Percentiles rank a stretch among this genome's conserved stretches.
phyloP scores from a whole-genome alignment of 257 asterid species.

The Jasminum sambac region DNA sequence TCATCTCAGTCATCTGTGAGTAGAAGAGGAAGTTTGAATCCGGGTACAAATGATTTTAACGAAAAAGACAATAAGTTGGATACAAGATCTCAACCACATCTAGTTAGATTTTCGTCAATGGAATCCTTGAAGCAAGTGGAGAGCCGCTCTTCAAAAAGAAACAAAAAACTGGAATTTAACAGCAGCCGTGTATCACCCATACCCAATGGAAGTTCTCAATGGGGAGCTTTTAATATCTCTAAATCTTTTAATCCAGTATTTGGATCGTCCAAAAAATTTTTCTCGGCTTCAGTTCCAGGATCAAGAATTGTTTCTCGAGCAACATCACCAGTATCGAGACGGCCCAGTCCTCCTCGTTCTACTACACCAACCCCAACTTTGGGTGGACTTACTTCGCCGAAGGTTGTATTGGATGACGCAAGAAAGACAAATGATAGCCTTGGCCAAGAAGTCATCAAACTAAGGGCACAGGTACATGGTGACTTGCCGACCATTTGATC shows the following conservation, averaged over 20 bases:
- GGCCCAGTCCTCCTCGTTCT: conserved; percentile 96
- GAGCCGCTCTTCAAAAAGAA: conserved; percentile 66
- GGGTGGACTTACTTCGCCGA: conserved; percentile 92
- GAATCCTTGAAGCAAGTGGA: conserved; percentile 86
- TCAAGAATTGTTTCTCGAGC: conserved; percentile 98
- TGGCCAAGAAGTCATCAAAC: conserved; percentile 74
- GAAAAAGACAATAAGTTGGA: conserved; percentile 78
- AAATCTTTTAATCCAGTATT: conserved; percentile 85
- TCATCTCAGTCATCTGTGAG: conserved; percentile 67
- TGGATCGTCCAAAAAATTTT: conserved; percentile 87
- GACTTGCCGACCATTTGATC: conserved; percentile 5
- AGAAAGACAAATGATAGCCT: conserved; percentile 65
- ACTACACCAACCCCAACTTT: conserved; percentile 97
- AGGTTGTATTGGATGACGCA: conserved; percentile 61
- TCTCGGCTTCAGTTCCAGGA: conserved; percentile 98
- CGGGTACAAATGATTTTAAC: conserved; percentile 43
- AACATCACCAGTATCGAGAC: conserved; percentile 93
- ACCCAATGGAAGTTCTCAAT: conserved; percentile 85
- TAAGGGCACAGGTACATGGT: conserved; percentile 80
- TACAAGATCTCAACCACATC: conserved; percentile 70
- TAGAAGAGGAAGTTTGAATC: conserved; percentile 74
- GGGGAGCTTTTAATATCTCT: conserved; percentile 78
- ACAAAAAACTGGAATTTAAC: conserved; percentile 78
- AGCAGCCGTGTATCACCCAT: conserved; percentile 95
- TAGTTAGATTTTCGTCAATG: conserved; percentile 80